These are phyloP conservation scores for Terfezia boudieri DNA, from an alignment of 495 filamentous ascomycete species.

Conservation along the genomic window DNA sequence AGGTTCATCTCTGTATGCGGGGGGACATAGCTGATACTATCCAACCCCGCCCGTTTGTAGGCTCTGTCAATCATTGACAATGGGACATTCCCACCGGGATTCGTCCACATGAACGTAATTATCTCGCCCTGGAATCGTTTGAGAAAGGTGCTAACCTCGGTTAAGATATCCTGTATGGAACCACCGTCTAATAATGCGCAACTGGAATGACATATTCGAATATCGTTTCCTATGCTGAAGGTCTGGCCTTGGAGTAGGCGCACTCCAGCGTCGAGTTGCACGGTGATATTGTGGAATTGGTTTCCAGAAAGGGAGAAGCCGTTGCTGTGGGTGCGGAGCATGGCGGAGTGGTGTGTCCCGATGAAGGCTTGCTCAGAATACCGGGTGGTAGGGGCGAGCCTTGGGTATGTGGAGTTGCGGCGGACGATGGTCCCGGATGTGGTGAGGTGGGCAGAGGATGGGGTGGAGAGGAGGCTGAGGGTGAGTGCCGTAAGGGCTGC, in stretches of 20 bases:
- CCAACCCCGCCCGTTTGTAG: conserved; percentile 32
- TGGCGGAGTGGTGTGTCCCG: conserved; percentile 46
- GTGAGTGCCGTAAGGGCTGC: too few species aligned
- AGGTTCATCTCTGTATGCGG: conserved; percentile 15
- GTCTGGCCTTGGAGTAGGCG: conserved; percentile 43
- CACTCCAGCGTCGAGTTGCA: conserved; percentile 42
- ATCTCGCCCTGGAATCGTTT: conserved; percentile 42
- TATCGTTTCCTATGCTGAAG: conserved; percentile 19
- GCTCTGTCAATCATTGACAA: conserved; percentile 29
- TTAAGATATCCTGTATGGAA: conserved; percentile 32
- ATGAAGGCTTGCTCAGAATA: conserved; percentile 12
- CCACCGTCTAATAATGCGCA: conserved; percentile 46
- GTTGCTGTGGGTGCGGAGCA: conserved; percentile 32
- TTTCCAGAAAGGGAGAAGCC: conserved; percentile 37
- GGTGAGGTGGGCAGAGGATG: too few species aligned
- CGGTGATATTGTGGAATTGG: conserved; percentile 41
- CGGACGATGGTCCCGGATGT: too few species aligned
- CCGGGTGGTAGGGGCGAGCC: background rate
- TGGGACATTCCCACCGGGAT: conserved; percentile 31
- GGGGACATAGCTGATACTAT: conserved; percentile 36
- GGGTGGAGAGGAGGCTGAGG: too few species aligned
- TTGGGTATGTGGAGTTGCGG: too few species aligned
- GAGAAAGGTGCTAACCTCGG: conserved; percentile 37
- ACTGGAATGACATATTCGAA: conserved; percentile 37
- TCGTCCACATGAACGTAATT: conserved; percentile 45